These are phyloP conservation scores for Trichoderma atroviride DNA, from an alignment of 2,329 filamentous ascomycete genomes.

Conservation along the genomic window DNA sequence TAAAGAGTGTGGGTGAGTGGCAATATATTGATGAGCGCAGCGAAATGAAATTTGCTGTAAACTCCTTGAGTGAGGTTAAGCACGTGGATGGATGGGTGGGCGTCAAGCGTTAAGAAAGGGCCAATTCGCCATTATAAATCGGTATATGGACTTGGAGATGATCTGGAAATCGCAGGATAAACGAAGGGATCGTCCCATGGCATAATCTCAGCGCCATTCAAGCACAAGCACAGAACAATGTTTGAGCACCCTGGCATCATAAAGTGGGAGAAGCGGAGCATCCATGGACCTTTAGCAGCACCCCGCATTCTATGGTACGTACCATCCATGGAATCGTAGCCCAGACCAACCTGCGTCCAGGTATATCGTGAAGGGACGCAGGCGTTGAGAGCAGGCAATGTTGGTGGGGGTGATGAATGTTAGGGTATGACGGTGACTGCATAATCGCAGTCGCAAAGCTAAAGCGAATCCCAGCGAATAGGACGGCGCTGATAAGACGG, in stretches of 20 bases:
- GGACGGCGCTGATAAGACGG: slow-evolving; percentile 6
- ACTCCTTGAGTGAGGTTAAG: background rate
- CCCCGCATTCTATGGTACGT: slow-evolving; percentile 24
- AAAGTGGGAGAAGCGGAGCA: slow-evolving; percentile 11
- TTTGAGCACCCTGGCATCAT: background rate
- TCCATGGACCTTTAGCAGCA: slow-evolving; percentile 1
- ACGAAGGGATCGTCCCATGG: background rate
- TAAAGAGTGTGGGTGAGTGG: background rate
- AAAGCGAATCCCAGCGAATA: slow-evolving; percentile 1
- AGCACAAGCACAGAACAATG: background rate
- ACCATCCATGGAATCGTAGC: slow-evolving; percentile 5
- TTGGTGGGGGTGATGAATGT: background rate
- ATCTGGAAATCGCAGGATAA: background rate
- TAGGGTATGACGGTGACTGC: slow-evolving; percentile 11
- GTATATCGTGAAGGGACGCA: background rate
- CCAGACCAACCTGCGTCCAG: background rate
- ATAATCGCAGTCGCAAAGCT: background rate
- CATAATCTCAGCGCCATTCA: background rate
- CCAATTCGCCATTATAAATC: background rate
- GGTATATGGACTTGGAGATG: background rate
- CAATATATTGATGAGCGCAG: background rate
- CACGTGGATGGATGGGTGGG: background rate
- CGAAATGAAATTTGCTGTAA: background rate
- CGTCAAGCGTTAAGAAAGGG: background rate
- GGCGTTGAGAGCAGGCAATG: slow-evolving; percentile 4